phyloP scores from a whole-genome alignment of 352 stramenopile genomes.

The Lagenidium sp. region DNA sequence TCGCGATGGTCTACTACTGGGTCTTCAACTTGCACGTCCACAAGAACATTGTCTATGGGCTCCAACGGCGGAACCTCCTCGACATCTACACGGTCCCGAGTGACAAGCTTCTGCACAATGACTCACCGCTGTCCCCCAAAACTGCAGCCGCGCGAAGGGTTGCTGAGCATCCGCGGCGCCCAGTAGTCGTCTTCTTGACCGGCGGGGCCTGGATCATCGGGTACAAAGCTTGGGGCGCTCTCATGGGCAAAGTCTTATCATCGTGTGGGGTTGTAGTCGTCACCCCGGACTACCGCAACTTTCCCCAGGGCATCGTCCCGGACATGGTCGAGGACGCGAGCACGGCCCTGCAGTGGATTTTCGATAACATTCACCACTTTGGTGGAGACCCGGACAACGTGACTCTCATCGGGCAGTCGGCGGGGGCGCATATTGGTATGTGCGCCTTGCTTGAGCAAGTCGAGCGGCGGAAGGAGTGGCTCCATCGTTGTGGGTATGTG shows the following conservation, averaged over 20 bases:
- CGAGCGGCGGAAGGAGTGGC: constrained; percentile 19
- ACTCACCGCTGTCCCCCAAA: too few relatives aligned
- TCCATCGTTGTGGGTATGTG: too few relatives aligned
- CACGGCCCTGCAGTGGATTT: constrained; percentile 78
- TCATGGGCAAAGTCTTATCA: constrained; percentile 74
- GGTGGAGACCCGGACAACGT: constrained; percentile 82
- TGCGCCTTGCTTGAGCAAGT: constrained; percentile 70
- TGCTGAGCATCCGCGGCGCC: constrained; percentile 18
- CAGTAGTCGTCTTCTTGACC: constrained; percentile 87
- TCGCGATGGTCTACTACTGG: constrained; percentile 55
- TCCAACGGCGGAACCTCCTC: constrained; percentile 65
- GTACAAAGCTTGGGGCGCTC: constrained; percentile 88
- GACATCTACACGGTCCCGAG: constrained; percentile 74
- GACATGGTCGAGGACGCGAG: constrained; percentile 89
- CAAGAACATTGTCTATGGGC: constrained; percentile 76
- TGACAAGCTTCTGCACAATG: constrained; percentile 12
- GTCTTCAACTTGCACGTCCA: constrained; percentile 43
- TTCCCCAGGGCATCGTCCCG: constrained; percentile 77
- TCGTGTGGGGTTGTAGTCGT: constrained; percentile 78
- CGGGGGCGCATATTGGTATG: constrained; percentile 81
- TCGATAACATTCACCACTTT: constrained; percentile 76
- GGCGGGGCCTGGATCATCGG: constrained; percentile 91
- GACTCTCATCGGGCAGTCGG: constrained; percentile 84
- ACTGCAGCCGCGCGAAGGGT: too few relatives aligned
- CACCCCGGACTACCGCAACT: constrained; percentile 91